Base-by-base conservation (phyloP, 768 basidiomycete genomes). In the Tulasnella sp. region DNA sequence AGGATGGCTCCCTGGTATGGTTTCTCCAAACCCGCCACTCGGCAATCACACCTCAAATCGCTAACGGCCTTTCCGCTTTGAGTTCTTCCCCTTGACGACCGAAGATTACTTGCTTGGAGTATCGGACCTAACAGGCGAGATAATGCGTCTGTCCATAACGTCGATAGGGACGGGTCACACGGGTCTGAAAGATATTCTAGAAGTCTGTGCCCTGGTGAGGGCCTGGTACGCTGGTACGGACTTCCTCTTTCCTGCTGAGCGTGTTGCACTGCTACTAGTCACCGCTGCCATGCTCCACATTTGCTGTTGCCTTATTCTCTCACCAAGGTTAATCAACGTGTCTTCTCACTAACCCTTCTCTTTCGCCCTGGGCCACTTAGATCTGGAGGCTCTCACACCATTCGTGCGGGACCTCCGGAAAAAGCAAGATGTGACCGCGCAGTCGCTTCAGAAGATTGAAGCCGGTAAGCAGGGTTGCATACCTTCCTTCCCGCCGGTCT, bases 391-490 rank as follows among this genome's bases (percentile, higher is more conserved):
- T 16, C 88, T 94, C 80, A 89, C 90, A 0, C 90, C 92, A 0
- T 87, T 90, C 82, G 87, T 94, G 72, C 87, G 87, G 67, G 91
- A 92, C 70, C 86, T 99, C 57, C 86, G 87, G 76, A 96, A 94
- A 86, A 99, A 99, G 85, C 95, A 98, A 82, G 83, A 85, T 3
- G 93, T 97, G 23, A 97, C 96, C 0, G 85, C 87, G 3, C 90
- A 93, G 81, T 97, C 95, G n/a, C 87, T 99, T 10, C 89, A 91
- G 82, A 99, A 99, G 85, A 96, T 99, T 73, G 97, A 99, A 87
- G 89, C 92, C 81, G 95, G 96, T 97, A 80, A 77, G 87, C 83
- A 23, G 10, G 37, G 29, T 23, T 44, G 13, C 29, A 23, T 26
- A 29, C 39, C 29, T 57, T 40, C 32, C 35, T 42, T 23, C 29